phyloP scores from a whole-genome alignment of 352 stramenopile genomes.

The Phytophthora pistaciae region DNA sequence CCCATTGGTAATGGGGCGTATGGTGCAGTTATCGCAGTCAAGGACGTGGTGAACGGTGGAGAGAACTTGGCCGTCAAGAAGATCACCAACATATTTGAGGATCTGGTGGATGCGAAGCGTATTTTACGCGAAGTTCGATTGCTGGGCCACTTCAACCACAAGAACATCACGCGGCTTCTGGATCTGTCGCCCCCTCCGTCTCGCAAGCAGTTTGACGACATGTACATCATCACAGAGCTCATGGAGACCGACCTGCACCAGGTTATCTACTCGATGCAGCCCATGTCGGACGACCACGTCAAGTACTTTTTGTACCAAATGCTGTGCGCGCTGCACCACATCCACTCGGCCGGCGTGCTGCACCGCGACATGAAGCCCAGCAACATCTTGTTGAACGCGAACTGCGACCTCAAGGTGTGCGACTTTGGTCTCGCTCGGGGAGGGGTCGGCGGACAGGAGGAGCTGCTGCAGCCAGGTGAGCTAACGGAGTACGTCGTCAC shows the following conservation, averaged over 20 bases:
- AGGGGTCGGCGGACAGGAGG: slow-evolving; percentile 34
- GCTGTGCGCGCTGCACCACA: slow-evolving; percentile 89
- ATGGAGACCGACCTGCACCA: slow-evolving; percentile 98
- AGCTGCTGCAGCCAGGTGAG: slow-evolving; percentile 41
- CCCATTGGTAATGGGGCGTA: slow-evolving; percentile 91
- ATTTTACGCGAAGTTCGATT: slow-evolving; percentile 96
- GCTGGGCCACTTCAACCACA: slow-evolving; percentile 87
- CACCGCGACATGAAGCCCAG: slow-evolving; percentile 88
- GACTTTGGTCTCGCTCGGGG: slow-evolving; percentile 83
- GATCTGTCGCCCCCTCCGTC: slow-evolving; percentile 93
- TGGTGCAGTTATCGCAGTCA: slow-evolving; percentile 91
- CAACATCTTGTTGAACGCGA: slow-evolving; percentile 85
- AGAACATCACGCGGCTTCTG: slow-evolving; percentile 94
- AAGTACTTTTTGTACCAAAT: slow-evolving; percentile 89
- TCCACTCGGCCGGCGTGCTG: slow-evolving; percentile 94
- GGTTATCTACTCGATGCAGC: slow-evolving; percentile 96
- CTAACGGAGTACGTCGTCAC: slow-evolving; percentile 77
- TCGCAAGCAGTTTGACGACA: slow-evolving; percentile 95
- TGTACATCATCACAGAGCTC: slow-evolving; percentile 97
- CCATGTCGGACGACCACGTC: slow-evolving; percentile 90
- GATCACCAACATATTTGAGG: slow-evolving; percentile 94
- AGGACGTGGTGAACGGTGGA: slow-evolving; percentile 55
- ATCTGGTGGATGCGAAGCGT: slow-evolving; percentile 98
- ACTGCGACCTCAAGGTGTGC: slow-evolving; percentile 85
- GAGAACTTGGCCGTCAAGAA: slow-evolving; percentile 95